phyloP scores from a whole-genome alignment of 129 eudicot genomes.

The Artemisia argyi region DNA sequence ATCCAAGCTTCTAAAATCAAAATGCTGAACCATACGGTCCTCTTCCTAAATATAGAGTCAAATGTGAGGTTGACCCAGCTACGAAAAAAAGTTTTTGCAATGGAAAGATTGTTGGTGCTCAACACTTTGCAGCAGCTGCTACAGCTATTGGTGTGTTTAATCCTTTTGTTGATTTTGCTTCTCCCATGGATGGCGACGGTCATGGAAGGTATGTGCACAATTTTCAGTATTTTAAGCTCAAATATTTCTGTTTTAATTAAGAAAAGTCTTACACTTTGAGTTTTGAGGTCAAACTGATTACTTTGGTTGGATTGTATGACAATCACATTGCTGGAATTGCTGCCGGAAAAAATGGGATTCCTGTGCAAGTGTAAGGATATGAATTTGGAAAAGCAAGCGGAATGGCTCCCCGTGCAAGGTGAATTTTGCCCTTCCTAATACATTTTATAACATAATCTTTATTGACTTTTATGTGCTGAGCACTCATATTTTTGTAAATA shows the following conservation, averaged over 20 bases:
- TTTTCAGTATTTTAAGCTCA: not conserved
- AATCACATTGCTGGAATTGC: constrained; percentile 98
- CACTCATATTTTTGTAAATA: too few species aligned
- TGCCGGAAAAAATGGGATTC: constrained; percentile 95
- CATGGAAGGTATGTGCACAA: constrained; percentile 72
- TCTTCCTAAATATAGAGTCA: constrained; percentile 78
- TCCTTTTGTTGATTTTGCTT: constrained; percentile 81
- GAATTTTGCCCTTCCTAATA: not conserved
- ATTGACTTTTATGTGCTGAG: too few species aligned
- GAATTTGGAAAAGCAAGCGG: constrained; percentile 98
- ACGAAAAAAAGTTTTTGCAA: constrained; percentile 79
- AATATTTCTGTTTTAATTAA: not conserved
- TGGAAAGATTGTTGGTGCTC: constrained; percentile 95
- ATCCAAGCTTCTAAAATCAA: constrained; percentile 73
- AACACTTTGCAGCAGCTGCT: constrained; percentile 87
- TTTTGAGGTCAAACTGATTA: not conserved
- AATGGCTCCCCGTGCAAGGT: constrained; percentile 99
- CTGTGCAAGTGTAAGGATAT: constrained; percentile 83
- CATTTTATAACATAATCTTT: too few species aligned
- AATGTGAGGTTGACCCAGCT: constrained; percentile 78
- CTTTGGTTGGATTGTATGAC: constrained; percentile 11
- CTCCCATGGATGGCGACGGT: constrained; percentile 96
- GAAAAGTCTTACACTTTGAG: not conserved
- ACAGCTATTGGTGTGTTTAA: constrained; percentile 72
- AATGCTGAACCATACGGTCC: constrained; percentile 78